Evolutionary conservation across 768 basidiomycete genomes (phyloP).

Genomic region (Psilocybe cubensis): DNA sequence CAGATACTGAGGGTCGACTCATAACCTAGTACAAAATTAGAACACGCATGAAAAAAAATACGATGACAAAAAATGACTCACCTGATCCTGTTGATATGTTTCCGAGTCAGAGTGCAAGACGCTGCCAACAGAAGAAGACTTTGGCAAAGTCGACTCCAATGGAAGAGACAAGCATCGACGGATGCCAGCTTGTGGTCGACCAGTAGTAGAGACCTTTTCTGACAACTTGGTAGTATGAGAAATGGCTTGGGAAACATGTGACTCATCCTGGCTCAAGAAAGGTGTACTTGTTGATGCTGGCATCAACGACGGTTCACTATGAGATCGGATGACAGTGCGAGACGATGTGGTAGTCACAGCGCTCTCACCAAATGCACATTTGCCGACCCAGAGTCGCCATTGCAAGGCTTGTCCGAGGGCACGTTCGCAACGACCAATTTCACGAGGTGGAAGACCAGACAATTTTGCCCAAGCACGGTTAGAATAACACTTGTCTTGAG

Average conservation of each 20-base stretch:
- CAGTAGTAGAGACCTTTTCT: not conserved
- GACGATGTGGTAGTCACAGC: conserved; percentile 22
- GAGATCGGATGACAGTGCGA: conserved; percentile 50
- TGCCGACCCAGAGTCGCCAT: conserved; percentile 95
- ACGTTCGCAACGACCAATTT: conserved; percentile 89
- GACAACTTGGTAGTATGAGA: not conserved
- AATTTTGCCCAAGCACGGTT: conserved; percentile 95
- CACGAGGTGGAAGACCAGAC: conserved; percentile 82
- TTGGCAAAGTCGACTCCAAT: conserved; percentile 15
- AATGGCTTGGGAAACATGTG: not conserved
- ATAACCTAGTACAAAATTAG: not conserved
- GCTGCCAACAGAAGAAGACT: no score
- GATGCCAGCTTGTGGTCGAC: conserved; percentile 19
- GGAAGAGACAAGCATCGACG: conserved; percentile 46
- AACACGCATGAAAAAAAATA: not conserved
- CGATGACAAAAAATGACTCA: not conserved
- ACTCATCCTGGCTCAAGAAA: conserved; percentile 25
- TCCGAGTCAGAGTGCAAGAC: no score
- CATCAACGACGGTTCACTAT: conserved; percentile 47
- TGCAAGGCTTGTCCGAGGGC: conserved; percentile 84
- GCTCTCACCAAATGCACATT: conserved; percentile 38
- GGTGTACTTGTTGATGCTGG: conserved; percentile 20
- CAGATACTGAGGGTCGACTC: not conserved
- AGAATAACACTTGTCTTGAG: conserved; percentile 92
- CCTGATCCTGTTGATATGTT: not conserved